A percentile compares a stretch with the other conserved stretches of the same genome.
Conservation (phyloP, 1,284 basidiomycete genomes). For the Tetrapyrgos nigripes region DNA sequence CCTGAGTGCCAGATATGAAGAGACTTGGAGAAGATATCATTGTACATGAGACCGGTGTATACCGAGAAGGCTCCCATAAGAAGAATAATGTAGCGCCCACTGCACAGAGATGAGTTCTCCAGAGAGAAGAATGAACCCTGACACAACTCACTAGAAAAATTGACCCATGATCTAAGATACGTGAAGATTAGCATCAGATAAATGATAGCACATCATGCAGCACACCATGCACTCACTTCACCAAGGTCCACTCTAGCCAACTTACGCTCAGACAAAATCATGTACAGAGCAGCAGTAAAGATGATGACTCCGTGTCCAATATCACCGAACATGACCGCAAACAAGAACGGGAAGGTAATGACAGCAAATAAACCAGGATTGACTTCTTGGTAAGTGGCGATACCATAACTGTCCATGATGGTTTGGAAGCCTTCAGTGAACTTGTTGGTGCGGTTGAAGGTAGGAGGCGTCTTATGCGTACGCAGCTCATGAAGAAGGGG, state of each 20-base stretch:
- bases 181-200: background rate
- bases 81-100: conserved; percentile 97
- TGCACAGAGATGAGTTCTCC: conserved; percentile 38
- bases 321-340: conserved; percentile 99
- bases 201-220: background rate
- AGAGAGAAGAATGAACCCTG: conserved; percentile 9
- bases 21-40: conserved; percentile 98
- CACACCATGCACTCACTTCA: conserved; percentile 60
- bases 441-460: conserved; percentile 94
- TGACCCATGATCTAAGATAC: conserved; percentile 76
- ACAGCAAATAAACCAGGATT: conserved; percentile 97
- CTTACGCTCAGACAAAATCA: conserved; percentile 89
- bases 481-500: conserved; percentile 93
- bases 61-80: conserved; percentile 97
- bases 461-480: conserved; percentile 93
- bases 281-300: conserved; percentile 76
- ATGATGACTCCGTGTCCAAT: conserved; percentile 95
- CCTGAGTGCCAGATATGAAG: conserved; percentile 90
- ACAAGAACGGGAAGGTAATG: conserved; percentile 97
- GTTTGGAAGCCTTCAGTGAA: conserved; percentile 98
- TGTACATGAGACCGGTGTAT: conserved; percentile 98
- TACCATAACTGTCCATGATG: conserved; percentile 98
- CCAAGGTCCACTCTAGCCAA: conserved; percentile 80
- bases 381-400: conserved; percentile 95
- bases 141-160: conserved; percentile 86